Evolutionary conservation across 1,284 basidiomycete species (phyloP).

Genomic region (Moesziomyces sp.): DNA sequence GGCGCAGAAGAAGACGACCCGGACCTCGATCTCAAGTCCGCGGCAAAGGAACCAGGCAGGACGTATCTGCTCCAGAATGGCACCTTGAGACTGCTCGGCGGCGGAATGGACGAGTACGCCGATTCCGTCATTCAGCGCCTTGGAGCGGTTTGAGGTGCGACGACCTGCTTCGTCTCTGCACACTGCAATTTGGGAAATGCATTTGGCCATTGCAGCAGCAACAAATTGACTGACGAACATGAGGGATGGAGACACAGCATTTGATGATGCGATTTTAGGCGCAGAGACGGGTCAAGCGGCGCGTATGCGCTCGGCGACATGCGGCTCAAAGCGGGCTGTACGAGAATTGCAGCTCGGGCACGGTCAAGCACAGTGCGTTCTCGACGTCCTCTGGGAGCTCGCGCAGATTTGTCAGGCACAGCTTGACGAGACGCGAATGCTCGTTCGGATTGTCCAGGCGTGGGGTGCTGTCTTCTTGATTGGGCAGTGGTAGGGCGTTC

Average conservation of each 20-base stretch:
- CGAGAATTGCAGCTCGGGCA: neutral
- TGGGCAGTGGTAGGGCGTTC: neutral
- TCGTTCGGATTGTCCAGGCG: neutral
- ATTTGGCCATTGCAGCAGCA: too few relatives aligned
- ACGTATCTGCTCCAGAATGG: slow-evolving; percentile 71
- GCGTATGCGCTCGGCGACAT: neutral
- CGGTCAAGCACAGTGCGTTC: neutral
- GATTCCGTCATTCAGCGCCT: slow-evolving; percentile 62
- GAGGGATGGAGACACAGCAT: neutral
- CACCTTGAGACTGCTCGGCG: slow-evolving; percentile 69
- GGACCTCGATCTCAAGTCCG: slow-evolving; percentile 34
- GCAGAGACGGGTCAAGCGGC: too few relatives aligned
- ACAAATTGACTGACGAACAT: too few relatives aligned
- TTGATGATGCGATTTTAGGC: too few relatives aligned
- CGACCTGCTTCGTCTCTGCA: too few relatives aligned
- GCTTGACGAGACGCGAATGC: neutral
- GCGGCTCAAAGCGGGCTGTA: neutral
- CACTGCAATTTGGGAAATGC: too few relatives aligned
- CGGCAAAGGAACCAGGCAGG: slow-evolving; percentile 66
- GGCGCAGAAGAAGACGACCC: slow-evolving; percentile 55
- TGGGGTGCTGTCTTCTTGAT: neutral
- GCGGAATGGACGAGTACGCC: slow-evolving; percentile 70
- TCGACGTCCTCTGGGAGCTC: neutral
- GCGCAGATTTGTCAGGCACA: neutral
- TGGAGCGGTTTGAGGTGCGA: neutral